phyloP scores from a whole-genome alignment of 352 stramenopile genomes.

The Poterioochromonas sp. region DNA sequence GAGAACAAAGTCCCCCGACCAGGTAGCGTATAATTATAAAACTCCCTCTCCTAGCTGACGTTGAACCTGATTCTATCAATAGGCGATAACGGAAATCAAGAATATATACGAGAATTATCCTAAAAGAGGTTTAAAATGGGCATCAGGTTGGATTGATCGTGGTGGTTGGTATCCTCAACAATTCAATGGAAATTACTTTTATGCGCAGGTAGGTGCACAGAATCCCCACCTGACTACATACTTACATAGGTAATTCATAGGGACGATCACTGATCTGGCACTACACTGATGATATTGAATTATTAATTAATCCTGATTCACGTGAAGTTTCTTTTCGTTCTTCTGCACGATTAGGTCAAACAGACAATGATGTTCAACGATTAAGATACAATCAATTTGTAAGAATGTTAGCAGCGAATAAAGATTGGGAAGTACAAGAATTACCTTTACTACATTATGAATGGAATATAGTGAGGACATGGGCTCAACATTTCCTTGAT shows the following conservation, averaged over 20 bases:
- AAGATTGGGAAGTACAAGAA: not conserved
- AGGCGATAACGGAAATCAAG: not conserved
- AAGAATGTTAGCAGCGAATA: not conserved
- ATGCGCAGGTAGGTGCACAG: not conserved
- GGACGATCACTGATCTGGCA: not conserved
- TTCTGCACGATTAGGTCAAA: not conserved
- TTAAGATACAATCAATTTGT: conserved; percentile 20
- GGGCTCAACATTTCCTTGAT: not conserved
- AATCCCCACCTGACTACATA: not conserved
- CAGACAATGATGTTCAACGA: not conserved
- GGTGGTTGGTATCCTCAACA: not conserved
- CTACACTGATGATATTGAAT: conserved; percentile 8
- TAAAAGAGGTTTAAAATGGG: not conserved
- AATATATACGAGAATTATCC: not conserved
- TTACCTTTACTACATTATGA: not conserved
- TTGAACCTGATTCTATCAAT: not conserved
- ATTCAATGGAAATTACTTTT: not conserved
- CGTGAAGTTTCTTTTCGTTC: not conserved
- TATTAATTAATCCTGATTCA: not conserved
- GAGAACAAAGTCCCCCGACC: not conserved
- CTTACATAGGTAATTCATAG: not conserved
- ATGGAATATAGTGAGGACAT: not conserved
- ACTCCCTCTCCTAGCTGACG: not conserved
- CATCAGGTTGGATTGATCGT: not conserved
- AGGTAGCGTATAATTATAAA: not conserved